A percentile compares a stretch with the other conserved stretches of the same genome.
Evolutionary conservation across 2,329 filamentous ascomycete species (phyloP).

Genomic region (Sporothrix variecibatus): DNA sequence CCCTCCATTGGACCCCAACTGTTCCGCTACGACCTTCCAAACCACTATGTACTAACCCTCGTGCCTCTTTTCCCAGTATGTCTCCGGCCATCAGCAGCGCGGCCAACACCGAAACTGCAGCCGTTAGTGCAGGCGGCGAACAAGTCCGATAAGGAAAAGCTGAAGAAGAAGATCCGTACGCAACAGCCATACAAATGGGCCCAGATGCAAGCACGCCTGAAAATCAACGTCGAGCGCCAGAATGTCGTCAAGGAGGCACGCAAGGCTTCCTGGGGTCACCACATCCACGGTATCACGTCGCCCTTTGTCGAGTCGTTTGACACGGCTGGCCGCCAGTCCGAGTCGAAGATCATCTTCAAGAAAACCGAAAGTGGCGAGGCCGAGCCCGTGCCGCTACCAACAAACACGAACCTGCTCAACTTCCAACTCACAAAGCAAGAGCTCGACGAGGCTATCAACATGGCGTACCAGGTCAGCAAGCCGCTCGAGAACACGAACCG

Average conservation of each 20-base stretch:
- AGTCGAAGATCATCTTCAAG: slow-evolving; percentile 37
- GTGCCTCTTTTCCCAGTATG: slow-evolving; percentile 50
- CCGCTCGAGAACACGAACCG: slow-evolving; percentile 47
- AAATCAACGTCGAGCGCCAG: slow-evolving; percentile 76
- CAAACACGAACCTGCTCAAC: slow-evolving; percentile 64
- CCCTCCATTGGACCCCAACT: slow-evolving; percentile 32
- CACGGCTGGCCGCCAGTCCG: slow-evolving; percentile 54
- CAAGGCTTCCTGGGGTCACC: slow-evolving; percentile 68
- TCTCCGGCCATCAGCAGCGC: slow-evolving; percentile 55
- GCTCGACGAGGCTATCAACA: slow-evolving; percentile 64
- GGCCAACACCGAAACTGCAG: slow-evolving; percentile 52
- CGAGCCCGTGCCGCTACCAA: slow-evolving; percentile 48
- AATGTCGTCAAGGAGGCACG: slow-evolving; percentile 67
- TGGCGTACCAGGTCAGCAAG: slow-evolving; percentile 68
- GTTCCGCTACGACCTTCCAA: not conserved
- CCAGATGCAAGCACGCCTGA: slow-evolving; percentile 80
- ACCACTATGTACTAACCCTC: not conserved
- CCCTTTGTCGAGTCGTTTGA: slow-evolving; percentile 84
- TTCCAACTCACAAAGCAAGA: slow-evolving; percentile 71
- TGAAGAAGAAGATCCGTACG: slow-evolving; percentile 65
- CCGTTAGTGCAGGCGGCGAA: slow-evolving; percentile 66
- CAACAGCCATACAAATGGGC: slow-evolving; percentile 81
- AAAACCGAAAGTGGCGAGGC: not conserved
- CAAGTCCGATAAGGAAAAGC: slow-evolving; percentile 62
- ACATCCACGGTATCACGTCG: slow-evolving; percentile 75